A percentile compares a stretch with the other conserved stretches of the same genome.
phyloP scores from a whole-genome alignment of 2,329 filamentous ascomycete genomes.

The Colletotrichum falcatum region DNA sequence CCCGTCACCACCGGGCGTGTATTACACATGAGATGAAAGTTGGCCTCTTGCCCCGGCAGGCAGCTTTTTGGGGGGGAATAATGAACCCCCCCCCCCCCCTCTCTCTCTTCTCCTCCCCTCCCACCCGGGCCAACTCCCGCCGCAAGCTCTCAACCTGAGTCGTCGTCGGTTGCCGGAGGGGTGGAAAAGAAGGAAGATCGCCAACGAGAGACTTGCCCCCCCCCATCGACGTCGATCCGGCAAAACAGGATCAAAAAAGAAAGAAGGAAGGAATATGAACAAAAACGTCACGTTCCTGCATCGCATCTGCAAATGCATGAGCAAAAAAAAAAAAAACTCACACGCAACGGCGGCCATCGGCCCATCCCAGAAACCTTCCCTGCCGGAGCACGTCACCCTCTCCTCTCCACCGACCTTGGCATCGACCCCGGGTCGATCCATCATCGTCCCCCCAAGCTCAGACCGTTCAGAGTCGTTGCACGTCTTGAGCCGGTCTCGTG shows the following conservation, averaged over 20 bases:
- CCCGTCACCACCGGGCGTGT: neutral
- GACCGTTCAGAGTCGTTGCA: conserved; percentile 15
- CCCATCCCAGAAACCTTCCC: neutral
- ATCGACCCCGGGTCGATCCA: neutral
- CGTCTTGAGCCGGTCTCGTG: conserved; percentile 9
- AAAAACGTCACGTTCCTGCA: neutral
- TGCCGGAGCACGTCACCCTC: neutral
- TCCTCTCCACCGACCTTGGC: neutral
- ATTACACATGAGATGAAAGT: neutral
- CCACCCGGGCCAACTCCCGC: neutral
- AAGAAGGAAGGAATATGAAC: neutral
- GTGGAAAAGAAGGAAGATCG: neutral
- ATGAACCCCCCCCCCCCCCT: no score
- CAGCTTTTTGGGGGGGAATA: no score
- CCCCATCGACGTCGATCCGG: neutral
- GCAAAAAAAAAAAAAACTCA: neutral
- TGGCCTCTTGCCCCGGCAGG: no score
- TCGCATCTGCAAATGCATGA: neutral
- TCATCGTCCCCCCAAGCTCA: neutral
- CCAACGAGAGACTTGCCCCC: neutral
- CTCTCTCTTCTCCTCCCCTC: no score
- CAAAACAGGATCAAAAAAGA: neutral
- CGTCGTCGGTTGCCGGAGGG: neutral
- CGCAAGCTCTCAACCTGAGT: neutral
- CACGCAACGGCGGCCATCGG: neutral